These are phyloP conservation scores for Botryobasidium botryosum DNA, from an alignment of 768 basidiomycete genomes.

Conservation along the genomic window DNA sequence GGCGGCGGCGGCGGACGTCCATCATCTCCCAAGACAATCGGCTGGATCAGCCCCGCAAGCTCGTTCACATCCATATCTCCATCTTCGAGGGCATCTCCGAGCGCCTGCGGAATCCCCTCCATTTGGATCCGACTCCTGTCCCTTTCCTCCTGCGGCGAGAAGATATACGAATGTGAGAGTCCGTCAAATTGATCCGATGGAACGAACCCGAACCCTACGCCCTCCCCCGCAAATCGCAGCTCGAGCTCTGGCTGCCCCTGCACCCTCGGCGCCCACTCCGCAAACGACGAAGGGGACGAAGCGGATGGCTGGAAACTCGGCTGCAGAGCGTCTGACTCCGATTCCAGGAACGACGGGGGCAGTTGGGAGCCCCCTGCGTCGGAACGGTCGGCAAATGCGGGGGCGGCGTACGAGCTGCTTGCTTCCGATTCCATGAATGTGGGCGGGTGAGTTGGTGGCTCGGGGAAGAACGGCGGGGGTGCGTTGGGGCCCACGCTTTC, in stretches of 20 bases:
- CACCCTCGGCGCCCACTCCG: not conserved
- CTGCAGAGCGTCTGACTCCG: not conserved
- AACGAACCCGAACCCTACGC: conserved; percentile 56
- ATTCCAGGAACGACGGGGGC: too few relatives aligned
- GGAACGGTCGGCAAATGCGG: conserved; percentile 21
- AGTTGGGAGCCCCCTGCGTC: too few relatives aligned
- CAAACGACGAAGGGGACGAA: not conserved
- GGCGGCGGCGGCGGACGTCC: conserved; percentile 61
- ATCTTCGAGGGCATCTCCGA: conserved; percentile 27
- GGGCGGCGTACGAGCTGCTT: conserved; percentile 58
- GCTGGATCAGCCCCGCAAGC: conserved; percentile 1
- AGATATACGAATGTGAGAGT: conserved; percentile 52
- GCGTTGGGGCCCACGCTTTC: conserved; percentile 26
- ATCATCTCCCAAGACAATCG: conserved; percentile 16
- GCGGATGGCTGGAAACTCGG: not conserved
- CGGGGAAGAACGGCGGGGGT: conserved; percentile 44
- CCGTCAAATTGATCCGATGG: conserved; percentile 67
- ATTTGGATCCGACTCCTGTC: conserved; percentile 20
- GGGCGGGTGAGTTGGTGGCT: conserved; percentile 36
- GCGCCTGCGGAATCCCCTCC: conserved; percentile 40
- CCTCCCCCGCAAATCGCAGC: conserved; percentile 37
- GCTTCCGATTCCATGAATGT: conserved; percentile 73
- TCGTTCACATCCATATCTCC: conserved; percentile 5
- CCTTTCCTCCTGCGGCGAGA: conserved; percentile 32
- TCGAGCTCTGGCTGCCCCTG: conserved; percentile 2